phyloP scores from a whole-genome alignment of 2,329 filamentous ascomycete species.

The Uncinocarpus reesii region DNA sequence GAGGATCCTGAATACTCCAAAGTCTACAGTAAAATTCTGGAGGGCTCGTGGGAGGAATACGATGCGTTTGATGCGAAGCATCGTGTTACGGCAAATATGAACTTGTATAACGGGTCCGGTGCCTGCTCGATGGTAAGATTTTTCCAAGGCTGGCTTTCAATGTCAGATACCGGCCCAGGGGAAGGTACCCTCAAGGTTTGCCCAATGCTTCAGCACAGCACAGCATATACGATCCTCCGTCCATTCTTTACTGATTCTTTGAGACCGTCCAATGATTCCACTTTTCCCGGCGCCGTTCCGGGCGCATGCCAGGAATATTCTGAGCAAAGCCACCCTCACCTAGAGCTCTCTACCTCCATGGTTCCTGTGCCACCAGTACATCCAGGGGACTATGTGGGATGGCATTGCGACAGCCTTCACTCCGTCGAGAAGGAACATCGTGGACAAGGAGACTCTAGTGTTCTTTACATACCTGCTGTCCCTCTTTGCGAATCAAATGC shows the following conservation, averaged over 20 bases:
- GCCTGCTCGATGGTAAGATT: constrained; percentile 77
- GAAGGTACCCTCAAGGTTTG: constrained; percentile 78
- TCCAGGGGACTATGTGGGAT: constrained; percentile 64
- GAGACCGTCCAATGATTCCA: constrained; percentile 32
- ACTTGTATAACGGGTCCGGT: constrained; percentile 71
- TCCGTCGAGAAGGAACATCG: constrained; percentile 69
- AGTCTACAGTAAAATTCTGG: constrained; percentile 64
- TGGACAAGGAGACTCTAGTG: constrained; percentile 64
- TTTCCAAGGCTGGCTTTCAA: constrained; percentile 80
- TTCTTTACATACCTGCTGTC: constrained; percentile 81
- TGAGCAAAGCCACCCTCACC: constrained; percentile 52
- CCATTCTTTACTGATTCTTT: constrained; percentile 61
- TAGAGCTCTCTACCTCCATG: constrained; percentile 59
- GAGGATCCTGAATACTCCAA: constrained; percentile 58
- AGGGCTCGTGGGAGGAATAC: constrained; percentile 67
- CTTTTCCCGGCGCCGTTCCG: constrained; percentile 59
- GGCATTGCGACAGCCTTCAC: constrained; percentile 75
- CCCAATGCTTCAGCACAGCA: constrained; percentile 63
- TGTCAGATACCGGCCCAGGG: constrained; percentile 60
- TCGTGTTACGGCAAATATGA: constrained; percentile 57
- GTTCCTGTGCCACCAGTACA: constrained; percentile 57
- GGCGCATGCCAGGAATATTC: constrained; percentile 57
- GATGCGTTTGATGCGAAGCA: constrained; percentile 71
- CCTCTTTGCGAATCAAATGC: constrained; percentile 68
- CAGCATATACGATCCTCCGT: constrained; percentile 68